phyloP scores from a whole-genome alignment of 2,329 filamentous ascomycete species.

The Talaromyces sp. region DNA sequence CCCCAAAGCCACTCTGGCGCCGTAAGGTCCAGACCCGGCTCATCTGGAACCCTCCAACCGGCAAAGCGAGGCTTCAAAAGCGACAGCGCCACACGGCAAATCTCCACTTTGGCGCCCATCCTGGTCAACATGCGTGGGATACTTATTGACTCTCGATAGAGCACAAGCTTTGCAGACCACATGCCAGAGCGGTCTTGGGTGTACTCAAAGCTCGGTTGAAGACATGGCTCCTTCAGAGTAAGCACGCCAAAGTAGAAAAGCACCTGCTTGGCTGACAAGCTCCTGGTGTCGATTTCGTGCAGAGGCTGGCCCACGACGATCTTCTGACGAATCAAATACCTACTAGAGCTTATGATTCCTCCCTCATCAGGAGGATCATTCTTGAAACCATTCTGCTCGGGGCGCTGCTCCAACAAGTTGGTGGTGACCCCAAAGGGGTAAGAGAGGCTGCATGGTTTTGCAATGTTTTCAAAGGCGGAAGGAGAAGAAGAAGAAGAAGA shows the following conservation, averaged over 20 bases:
- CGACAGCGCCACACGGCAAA: constrained; percentile 24
- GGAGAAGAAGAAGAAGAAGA: not conserved
- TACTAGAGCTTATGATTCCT: not conserved
- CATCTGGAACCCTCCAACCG: constrained; percentile 24
- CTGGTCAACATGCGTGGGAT: constrained; percentile 10
- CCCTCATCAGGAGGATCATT: not conserved
- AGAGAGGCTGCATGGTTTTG: not conserved
- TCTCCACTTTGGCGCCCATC: constrained; percentile 20
- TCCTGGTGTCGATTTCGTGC: constrained; percentile 7
- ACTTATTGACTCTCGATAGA: constrained; percentile 24
- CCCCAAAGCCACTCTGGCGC: constrained; percentile 25
- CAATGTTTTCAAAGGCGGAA: not conserved
- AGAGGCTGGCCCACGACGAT: constrained; percentile 4
- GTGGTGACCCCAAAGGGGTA: not conserved
- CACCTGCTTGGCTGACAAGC: constrained; percentile 16
- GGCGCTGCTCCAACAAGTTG: not conserved
- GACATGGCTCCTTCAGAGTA: constrained; percentile 16
- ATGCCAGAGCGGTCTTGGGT: constrained; percentile 13
- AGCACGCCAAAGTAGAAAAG: constrained; percentile 32
- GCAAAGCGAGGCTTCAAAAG: constrained; percentile 20
- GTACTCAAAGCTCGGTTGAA: constrained; percentile 24
- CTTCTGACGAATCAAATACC: not conserved
- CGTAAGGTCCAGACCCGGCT: constrained; percentile 17
- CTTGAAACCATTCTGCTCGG: not conserved
- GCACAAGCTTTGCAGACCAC: constrained; percentile 24